Evolutionary conservation across 2,329 filamentous ascomycete genomes (phyloP).

Genomic region (Monilinia vaccinii-corymbosi): DNA sequence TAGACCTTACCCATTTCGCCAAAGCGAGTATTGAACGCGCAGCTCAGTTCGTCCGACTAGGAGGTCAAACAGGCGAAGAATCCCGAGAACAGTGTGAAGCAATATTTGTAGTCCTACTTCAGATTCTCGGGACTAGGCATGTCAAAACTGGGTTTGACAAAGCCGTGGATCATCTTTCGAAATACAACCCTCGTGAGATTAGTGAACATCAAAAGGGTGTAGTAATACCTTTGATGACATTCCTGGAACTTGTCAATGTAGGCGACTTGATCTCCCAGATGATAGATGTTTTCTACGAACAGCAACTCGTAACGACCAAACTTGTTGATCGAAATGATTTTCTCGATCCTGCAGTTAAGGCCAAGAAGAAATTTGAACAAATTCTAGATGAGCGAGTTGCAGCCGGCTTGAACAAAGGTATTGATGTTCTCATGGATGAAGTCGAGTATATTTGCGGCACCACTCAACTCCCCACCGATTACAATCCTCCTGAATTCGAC

Average conservation of each 20-base stretch:
- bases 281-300: constrained; percentile 97
- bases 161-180: constrained; percentile 80
- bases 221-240: constrained; percentile 86
- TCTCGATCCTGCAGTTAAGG: constrained; percentile 78
- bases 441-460: constrained; percentile 92
- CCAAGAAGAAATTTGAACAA: constrained; percentile 98
- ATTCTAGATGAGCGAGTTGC: constrained; percentile 97
- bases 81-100: constrained; percentile 80
- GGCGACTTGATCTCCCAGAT: constrained; percentile 97
- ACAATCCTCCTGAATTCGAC: constrained; percentile 54
- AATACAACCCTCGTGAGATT: constrained; percentile 82
- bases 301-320: constrained; percentile 75
- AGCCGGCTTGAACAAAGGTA: constrained; percentile 91
- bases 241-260: constrained; percentile 95
- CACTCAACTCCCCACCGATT: constrained; percentile 77
- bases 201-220: constrained; percentile 63
- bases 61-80: constrained; percentile 71
- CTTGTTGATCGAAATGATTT: constrained; percentile 93
- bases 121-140: constrained; percentile 76
- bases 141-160: constrained; percentile 91
- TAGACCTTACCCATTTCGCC: constrained; percentile 79
- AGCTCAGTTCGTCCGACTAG: constrained; percentile 71
- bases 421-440: constrained; percentile 96
- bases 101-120: constrained; percentile 78
- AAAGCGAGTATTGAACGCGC: constrained; percentile 82